phyloP scores from a whole-genome alignment of 2,329 filamentous ascomycete genomes.

The Aspergillus cejpii region DNA sequence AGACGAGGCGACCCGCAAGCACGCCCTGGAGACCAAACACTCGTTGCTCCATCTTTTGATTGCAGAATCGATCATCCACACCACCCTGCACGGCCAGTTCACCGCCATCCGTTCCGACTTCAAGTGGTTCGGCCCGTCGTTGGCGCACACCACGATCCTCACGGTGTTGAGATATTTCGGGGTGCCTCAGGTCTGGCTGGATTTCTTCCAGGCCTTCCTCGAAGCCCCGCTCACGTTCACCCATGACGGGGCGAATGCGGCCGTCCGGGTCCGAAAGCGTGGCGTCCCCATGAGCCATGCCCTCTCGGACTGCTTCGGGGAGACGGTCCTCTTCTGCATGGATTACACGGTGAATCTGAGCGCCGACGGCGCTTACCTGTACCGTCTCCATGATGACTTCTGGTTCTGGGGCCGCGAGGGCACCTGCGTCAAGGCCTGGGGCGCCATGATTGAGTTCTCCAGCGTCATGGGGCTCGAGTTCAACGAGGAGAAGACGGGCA shows the following conservation, averaged over 20 bases:
- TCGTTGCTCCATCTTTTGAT: conserved; percentile 52
- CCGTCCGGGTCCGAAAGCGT: conserved; percentile 45
- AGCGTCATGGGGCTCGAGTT: conserved; percentile 52
- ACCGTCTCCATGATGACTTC: conserved; percentile 59
- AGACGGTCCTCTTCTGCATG: conserved; percentile 57
- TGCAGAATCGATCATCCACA: conserved; percentile 50
- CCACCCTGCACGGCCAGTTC: conserved; percentile 43
- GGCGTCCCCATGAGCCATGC: conserved; percentile 56
- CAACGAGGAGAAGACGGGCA: conserved; percentile 54
- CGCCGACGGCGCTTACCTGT: conserved; percentile 50
- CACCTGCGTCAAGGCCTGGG: conserved; percentile 54
- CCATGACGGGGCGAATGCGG: conserved; percentile 46
- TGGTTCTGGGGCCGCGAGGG: conserved; percentile 59
- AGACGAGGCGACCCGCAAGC: conserved; percentile 32
- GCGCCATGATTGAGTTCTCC: conserved; percentile 51
- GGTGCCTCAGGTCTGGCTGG: conserved; percentile 50
- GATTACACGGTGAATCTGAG: conserved; percentile 58
- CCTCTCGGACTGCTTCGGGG: conserved; percentile 55
- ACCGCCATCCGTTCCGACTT: conserved; percentile 55
- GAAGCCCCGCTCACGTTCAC: conserved; percentile 54
- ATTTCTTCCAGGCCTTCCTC: conserved; percentile 55
- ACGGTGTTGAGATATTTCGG: conserved; percentile 54
- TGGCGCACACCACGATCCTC: conserved; percentile 56
- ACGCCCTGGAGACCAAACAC: conserved; percentile 48
- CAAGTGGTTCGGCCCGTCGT: conserved; percentile 51